Percentiles rank a stretch among this genome's conserved stretches.
Conservation (phyloP, 1,284 basidiomycete species). For the Apiotrichum domesticum region DNA sequence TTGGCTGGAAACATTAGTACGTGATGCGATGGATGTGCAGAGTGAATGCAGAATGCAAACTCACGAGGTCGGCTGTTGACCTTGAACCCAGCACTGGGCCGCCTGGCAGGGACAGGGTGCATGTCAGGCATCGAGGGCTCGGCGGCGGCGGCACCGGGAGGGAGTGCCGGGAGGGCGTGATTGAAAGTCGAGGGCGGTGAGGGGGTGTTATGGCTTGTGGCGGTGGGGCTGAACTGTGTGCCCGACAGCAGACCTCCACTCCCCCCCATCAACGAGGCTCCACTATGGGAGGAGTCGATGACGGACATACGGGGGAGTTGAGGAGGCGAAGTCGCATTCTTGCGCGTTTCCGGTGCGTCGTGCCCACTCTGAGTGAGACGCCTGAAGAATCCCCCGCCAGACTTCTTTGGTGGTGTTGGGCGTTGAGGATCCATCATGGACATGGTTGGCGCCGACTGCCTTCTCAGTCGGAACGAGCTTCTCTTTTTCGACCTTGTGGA, state of each 20-base stretch:
- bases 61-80: neutral
- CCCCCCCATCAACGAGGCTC: neutral
- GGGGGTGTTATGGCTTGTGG: neutral
- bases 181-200: neutral
- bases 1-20: no score
- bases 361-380: conserved; percentile 7
- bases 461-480: neutral
- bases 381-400: conserved; percentile 9
- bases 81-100: neutral
- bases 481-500: neutral
- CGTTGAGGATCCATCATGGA: conserved; percentile 6
- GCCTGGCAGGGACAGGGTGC: neutral
- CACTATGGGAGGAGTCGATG: neutral
- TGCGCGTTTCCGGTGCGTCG: neutral
- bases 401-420: conserved; percentile 6
- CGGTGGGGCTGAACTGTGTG: neutral
- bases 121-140: neutral
- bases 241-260: conserved; percentile 2
- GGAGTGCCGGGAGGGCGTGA: neutral
- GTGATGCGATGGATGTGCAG: no score
- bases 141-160: conserved; percentile 6
- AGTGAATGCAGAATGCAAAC: neutral
- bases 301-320: conserved; percentile 11
- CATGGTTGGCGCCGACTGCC: neutral
- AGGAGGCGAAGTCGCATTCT: neutral